Evolutionary conservation across 257 asterid genomes (phyloP).

Genomic region (Ocimum tenuiflorum): DNA sequence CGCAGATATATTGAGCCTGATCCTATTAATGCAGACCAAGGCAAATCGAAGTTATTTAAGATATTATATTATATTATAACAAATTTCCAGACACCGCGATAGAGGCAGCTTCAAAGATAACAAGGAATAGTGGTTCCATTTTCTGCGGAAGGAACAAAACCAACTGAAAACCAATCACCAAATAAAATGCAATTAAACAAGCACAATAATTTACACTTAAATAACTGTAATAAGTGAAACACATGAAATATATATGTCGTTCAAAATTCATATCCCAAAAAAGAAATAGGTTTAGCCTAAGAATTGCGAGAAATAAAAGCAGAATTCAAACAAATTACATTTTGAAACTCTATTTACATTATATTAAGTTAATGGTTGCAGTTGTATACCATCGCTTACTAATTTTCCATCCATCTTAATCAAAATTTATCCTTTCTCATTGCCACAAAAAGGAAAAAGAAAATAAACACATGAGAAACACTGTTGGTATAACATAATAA

Average conservation of each 20-base stretch:
- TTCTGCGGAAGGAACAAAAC: background rate
- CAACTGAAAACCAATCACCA: background rate
- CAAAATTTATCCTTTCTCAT: background rate
- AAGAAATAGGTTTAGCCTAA: background rate
- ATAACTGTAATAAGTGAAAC: background rate
- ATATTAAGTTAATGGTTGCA: background rate
- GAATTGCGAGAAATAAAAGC: background rate
- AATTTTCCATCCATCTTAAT: background rate
- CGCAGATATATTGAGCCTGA: background rate
- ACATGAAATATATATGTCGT: background rate
- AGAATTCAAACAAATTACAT: background rate
- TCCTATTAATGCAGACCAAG: background rate
- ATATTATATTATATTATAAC: background rate
- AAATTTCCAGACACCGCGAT: background rate
- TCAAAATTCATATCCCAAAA: background rate
- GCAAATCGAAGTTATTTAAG: background rate
- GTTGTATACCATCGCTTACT: background rate
- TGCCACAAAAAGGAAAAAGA: background rate
- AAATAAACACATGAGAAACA: too few relatives aligned
- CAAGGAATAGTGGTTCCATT: background rate
- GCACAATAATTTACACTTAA: background rate
- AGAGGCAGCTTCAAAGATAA: background rate
- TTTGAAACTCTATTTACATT: background rate
- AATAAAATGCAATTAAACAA: background rate
- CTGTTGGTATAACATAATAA: background rate